These are phyloP conservation scores for Rhodocollybia butyracea DNA, from an alignment of 768 basidiomycete species.

Conservation along the genomic window DNA sequence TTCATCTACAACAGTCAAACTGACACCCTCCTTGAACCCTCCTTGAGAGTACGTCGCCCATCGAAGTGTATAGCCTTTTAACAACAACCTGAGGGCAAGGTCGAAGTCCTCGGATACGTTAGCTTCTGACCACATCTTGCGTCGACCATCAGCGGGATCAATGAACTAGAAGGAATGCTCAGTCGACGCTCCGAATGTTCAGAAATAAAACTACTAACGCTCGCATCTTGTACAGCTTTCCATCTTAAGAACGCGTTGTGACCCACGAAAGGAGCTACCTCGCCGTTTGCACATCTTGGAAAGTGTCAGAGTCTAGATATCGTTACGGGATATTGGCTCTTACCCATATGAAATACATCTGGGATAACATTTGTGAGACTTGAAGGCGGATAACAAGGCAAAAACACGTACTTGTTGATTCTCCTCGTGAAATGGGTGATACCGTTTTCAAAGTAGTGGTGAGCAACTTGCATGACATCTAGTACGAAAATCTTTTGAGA, in stretches of 20 bases:
- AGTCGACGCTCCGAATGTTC: too few species aligned
- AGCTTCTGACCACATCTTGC: slow-evolving; percentile 71
- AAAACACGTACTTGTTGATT: slow-evolving; percentile 53
- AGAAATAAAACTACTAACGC: slow-evolving; percentile 17
- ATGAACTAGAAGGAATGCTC: slow-evolving; percentile 36
- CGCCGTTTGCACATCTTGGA: slow-evolving; percentile 80
- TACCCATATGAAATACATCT: slow-evolving; percentile 66
- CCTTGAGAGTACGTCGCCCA: slow-evolving; percentile 86
- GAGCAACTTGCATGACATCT: slow-evolving; percentile 50
- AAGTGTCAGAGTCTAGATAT: too few species aligned
- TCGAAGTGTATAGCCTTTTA: slow-evolving; percentile 68
- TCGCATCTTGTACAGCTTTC: slow-evolving; percentile 84
- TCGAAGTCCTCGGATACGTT: slow-evolving; percentile 86
- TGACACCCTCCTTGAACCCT: slow-evolving; percentile 89
- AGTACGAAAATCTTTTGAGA: background rate
- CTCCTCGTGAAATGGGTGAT: slow-evolving; percentile 88
- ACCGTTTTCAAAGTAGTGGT: slow-evolving; percentile 89
- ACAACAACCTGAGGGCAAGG: slow-evolving; percentile 65
- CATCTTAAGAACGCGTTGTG: slow-evolving; percentile 88
- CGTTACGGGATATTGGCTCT: too few species aligned
- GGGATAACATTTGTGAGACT: background rate
- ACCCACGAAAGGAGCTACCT: slow-evolving; percentile 81
- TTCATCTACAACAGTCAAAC: slow-evolving; percentile 83
- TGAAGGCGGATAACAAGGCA: too few species aligned
- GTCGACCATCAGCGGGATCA: slow-evolving; percentile 57